phyloP scores from a whole-genome alignment of 2,329 filamentous ascomycete genomes.

The Pochonia chlamydosporia region DNA sequence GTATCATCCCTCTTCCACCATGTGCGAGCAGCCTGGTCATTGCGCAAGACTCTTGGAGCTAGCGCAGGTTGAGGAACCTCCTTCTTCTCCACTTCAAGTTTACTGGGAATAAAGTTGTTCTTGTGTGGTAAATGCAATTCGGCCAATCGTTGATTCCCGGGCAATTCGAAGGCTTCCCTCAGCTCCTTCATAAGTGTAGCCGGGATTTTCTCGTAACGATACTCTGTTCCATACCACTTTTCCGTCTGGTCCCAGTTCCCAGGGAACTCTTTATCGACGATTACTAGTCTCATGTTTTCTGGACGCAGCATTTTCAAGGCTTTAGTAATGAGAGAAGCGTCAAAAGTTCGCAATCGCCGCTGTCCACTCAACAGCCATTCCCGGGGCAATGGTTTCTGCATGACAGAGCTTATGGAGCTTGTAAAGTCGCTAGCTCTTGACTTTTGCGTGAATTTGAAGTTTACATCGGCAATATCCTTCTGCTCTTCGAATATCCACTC shows the following conservation, averaged over 20 bases:
- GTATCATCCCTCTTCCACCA: constrained; percentile 99
- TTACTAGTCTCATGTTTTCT: constrained; percentile 81
- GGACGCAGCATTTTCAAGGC: constrained; percentile 70
- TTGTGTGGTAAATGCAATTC: constrained; percentile 82
- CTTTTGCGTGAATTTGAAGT: constrained; percentile 95
- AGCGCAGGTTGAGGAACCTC: constrained; percentile 71
- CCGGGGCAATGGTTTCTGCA: constrained; percentile 85
- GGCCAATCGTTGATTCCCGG: constrained; percentile 52
- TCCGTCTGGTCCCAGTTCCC: constrained; percentile 84
- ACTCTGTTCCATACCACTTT: constrained; percentile 97
- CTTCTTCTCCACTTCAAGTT: constrained; percentile 91
- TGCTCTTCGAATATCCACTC: constrained; percentile 95
- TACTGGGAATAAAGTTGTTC: constrained; percentile 93
- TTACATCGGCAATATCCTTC: constrained; percentile 82
- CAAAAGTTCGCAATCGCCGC: constrained; percentile 71
- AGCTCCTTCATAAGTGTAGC: constrained; percentile 68
- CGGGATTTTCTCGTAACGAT: constrained; percentile 76
- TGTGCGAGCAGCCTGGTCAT: constrained; percentile 71
- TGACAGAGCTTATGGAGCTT: constrained; percentile 74
- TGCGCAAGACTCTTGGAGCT: constrained; percentile 75
- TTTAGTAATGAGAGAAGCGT: constrained; percentile 67
- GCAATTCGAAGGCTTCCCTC: constrained; percentile 53
- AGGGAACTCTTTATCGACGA: constrained; percentile 78
- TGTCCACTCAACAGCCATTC: constrained; percentile 83
- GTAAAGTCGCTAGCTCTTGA: constrained; percentile 84